Base-by-base conservation (phyloP, 2,329 filamentous ascomycete species). In the Xylariales sp. region DNA sequence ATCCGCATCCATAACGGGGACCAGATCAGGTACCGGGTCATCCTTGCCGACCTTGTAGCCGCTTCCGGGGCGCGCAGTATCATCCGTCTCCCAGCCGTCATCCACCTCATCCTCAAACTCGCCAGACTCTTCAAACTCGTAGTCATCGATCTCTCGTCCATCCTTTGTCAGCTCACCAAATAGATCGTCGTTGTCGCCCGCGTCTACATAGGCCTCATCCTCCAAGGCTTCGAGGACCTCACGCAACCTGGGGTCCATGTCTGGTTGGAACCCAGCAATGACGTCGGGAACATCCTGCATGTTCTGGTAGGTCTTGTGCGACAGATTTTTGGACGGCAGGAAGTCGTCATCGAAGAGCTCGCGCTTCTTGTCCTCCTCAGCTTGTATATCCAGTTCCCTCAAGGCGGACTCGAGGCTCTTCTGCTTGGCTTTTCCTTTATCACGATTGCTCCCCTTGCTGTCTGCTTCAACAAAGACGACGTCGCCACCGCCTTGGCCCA, bases 211-310 rank as follows among this genome's bases (percentile, higher is more conserved):
- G 3, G 85, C 91, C 17, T 98, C 93, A 54, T 98, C 93, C 33
- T 98, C 93, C 20, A 98, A 67, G 10, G 93, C 93, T 63, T 96
- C 90, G 17, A 98, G 66, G 5, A 90, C 89, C 61, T 98, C 93
- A 31, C 93, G 78, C 49, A 98, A 61, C 27, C 91, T 76, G 3
- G 90, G 90, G 55, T 98, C 94, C 93, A 98, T 97, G 56, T 97
- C 90, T 6, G 94, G 93, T 62, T 98, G 85, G 61, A 98, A 95
- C 0, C 93, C 93, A 3, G 86, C 84, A 53, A 98, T 86, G 6
- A 81, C 82, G 64, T 98, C 93, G 1, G 93, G 93, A 1, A 97
- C 69, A 52, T 95, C 79, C 62, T 98, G 93, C 65, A 96, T 89
- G 38, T 89, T 84, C 61, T 97, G 88, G 58, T 97, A 97, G 31